Base-by-base conservation (phyloP, 192 early-diverging fungal genomes). In the Backusella parvicylindrica region DNA sequence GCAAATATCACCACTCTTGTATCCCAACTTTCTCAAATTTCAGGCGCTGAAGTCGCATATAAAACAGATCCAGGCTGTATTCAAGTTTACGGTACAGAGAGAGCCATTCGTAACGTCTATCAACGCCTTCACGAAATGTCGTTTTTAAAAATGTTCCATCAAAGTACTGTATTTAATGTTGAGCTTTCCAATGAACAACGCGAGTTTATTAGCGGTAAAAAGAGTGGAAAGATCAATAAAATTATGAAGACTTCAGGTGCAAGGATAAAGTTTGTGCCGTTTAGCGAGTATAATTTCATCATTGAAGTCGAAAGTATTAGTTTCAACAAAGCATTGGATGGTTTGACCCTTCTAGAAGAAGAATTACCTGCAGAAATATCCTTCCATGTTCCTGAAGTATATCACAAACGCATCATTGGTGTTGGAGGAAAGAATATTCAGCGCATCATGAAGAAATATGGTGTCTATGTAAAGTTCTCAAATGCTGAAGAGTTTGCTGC, bases 341-440 rank as follows among this genome's bases (percentile, higher is more conserved):
- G 92, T 0, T 76, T 95, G 16, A 79, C 82, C 2, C 53, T 95
- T 72, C 79, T 95, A 0, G 77, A 91, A 78, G 92, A 94, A 75
- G 94, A 95, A 77, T 76, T 95, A 21, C 94, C 94, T 1, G 94
- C 93, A 6, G 94, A 95, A 74, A 92, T 93, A 53, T 92, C 90
- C 9, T 95, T 95, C 78, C 89, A 90, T 79, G 89, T 95, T 8
- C 93, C 93, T 30, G 94, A 95, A 75, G 80, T 88, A 2, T 92
- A 86, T 71, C 94, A 95, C 83, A 95, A 95, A 79, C 86, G 94
- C 18, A 95, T 95, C 76, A 95, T 95, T 68, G 94, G 94, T 3
- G 93, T 94, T 33, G 92, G 92, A 5, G 94, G 94, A 77, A 94
- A 93, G 64, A 95, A 95, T 79, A 94, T 95, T 64, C 94, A 95